Conservation (phyloP, 2,329 filamentous ascomycete genomes). For the Corynespora cassiicola region DNA sequence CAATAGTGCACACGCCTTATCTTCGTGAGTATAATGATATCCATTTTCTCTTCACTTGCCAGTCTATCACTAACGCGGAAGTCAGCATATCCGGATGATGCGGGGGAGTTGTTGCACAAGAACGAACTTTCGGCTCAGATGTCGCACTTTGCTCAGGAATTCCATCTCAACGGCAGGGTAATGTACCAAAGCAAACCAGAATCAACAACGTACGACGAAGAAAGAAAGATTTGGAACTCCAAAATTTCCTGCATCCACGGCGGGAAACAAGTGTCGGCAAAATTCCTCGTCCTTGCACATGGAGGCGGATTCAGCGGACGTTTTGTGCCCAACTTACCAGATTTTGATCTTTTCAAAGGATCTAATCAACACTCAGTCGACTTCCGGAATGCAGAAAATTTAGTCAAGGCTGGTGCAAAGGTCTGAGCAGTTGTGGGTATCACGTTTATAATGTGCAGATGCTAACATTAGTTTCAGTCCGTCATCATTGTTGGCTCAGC, state of each 20-base stretch:
- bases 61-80: not conserved
- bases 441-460: constrained; percentile 7
- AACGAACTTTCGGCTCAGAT: no score
- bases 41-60: not conserved
- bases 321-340: no score
- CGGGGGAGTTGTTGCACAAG: no score
- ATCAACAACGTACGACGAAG: no score
- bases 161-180: no score
- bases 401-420: constrained; percentile 26
- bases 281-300: no score
- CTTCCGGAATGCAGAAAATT: constrained; percentile 23
- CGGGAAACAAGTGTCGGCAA: no score
- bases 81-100: constrained; percentile 17
- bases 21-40: constrained; percentile 24
- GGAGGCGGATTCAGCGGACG: no score
- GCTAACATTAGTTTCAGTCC: constrained; percentile 35
- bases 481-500: constrained; percentile 42
- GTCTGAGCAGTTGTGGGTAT: constrained; percentile 11
- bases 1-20: constrained; percentile 46
- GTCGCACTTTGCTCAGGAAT: no score
- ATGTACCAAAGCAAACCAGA: no score
- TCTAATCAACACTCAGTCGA: constrained; percentile 28
- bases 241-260: no score
- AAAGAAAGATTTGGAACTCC: no score
- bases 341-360: constrained; percentile 26